Evolutionary conservation across 495 filamentous ascomycete species (phyloP).

Genomic region (Tuber borchii): DNA sequence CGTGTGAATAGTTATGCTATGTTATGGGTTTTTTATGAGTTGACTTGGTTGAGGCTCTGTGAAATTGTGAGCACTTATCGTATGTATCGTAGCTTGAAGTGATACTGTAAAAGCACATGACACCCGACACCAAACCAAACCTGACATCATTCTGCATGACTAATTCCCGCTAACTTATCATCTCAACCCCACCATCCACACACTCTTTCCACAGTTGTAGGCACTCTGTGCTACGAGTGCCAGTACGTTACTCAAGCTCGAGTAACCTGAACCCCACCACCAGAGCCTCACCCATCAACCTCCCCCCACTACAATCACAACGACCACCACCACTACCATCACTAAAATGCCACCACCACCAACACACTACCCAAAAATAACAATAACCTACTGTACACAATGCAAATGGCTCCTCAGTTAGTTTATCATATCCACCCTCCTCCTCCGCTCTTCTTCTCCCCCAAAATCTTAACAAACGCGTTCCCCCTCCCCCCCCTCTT

Average conservation of each 20-base stretch:
- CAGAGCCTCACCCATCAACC: neutral
- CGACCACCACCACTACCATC: neutral
- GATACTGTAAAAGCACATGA: neutral
- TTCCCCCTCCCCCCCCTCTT: too few relatives aligned
- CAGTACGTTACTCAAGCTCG: too few relatives aligned
- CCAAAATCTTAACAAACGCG: neutral
- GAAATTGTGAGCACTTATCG: neutral
- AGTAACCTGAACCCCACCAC: neutral
- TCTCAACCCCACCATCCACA: neutral
- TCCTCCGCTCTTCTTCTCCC: neutral
- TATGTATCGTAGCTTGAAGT: neutral
- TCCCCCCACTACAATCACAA: too few relatives aligned
- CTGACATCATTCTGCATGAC: neutral
- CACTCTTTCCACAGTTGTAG: neutral
- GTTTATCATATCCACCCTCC: neutral
- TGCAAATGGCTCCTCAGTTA: constrained; percentile 83
- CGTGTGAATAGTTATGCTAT: neutral
- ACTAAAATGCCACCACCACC: neutral
- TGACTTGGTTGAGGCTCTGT: neutral
- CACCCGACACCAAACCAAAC: neutral
- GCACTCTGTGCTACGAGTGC: too few relatives aligned
- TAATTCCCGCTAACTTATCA: neutral
- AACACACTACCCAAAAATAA: constrained; percentile 53
- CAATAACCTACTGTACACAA: constrained; percentile 74
- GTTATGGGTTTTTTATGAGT: neutral